Conservation (phyloP, 169 alveolate species). For the Sarcocystis neurona region DNA sequence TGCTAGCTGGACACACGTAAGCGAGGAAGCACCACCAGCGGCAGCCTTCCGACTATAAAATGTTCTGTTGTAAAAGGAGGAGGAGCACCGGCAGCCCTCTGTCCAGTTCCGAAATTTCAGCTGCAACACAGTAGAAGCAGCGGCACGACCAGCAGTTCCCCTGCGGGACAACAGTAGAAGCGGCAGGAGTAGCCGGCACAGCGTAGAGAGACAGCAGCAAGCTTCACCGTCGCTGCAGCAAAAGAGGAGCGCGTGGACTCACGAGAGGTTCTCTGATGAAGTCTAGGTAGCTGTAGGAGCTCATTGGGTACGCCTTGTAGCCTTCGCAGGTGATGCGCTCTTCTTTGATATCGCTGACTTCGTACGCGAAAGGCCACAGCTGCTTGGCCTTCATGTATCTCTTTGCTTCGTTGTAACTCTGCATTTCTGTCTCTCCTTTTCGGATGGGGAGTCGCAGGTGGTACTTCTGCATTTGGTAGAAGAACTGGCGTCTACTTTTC, state of each 20-base stretch:
- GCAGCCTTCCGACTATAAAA: no score
- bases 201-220: no score
- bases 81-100: no score
- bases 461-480: constrained; percentile 70
- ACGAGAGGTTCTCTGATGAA: constrained; percentile 72
- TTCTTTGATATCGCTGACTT: constrained; percentile 70
- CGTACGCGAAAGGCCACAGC: constrained; percentile 78
- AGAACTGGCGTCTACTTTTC: constrained; percentile 72
- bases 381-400: constrained; percentile 64
- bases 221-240: background rate
- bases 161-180: no score
- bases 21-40: no score
- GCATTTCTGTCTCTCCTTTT: constrained; percentile 72
- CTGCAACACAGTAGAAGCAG: no score
- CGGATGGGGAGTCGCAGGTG: constrained; percentile 69
- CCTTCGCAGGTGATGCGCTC: constrained; percentile 73
- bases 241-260: background rate
- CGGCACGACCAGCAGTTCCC: no score
- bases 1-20: no score
- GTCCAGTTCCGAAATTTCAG: no score
- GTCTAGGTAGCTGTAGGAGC: constrained; percentile 77
- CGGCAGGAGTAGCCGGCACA: no score
- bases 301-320: constrained; percentile 71
- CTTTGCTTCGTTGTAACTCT: constrained; percentile 76
- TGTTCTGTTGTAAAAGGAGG: no score